These are phyloP conservation scores for Coemansia guatemalensis DNA, from an alignment of 192 early-diverging fungal genomes.

Conservation along the genomic window DNA sequence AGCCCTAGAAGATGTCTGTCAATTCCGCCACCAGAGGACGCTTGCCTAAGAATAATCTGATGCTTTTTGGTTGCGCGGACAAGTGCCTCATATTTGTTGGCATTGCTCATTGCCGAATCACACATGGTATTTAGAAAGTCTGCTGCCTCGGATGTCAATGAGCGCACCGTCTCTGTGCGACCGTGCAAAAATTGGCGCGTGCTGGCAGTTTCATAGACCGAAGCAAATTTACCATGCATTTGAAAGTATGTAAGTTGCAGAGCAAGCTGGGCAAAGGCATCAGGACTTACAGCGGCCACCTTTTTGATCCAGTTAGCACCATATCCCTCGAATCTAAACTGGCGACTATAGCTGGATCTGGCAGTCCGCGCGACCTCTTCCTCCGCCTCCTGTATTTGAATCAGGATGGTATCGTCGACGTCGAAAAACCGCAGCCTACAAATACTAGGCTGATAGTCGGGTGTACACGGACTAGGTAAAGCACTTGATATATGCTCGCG, in stretches of 20 bases:
- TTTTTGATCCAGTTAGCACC: constrained; percentile 78
- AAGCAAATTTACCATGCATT: constrained; percentile 59
- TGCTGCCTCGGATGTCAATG: constrained; percentile 67
- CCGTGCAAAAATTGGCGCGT: constrained; percentile 81
- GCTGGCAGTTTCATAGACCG: constrained; percentile 85
- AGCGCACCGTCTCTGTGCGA: constrained; percentile 84
- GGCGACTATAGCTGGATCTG: constrained; percentile 59
- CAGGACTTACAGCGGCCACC: constrained; percentile 63
- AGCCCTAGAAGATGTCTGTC: constrained; percentile 87
- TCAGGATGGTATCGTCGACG: constrained; percentile 28
- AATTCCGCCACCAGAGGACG: constrained; percentile 74
- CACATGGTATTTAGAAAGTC: constrained; percentile 71
- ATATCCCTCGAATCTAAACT: constrained; percentile 68
- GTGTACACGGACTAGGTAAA: constrained; percentile 15
- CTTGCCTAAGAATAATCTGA: constrained; percentile 61
- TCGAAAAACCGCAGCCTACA: constrained; percentile 24
- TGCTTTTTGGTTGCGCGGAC: constrained; percentile 69
- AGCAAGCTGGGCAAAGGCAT: constrained; percentile 86
- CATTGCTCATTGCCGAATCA: constrained; percentile 30
- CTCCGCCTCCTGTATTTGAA: constrained; percentile 56
- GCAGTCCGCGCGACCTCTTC: constrained; percentile 54
- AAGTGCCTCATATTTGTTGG: constrained; percentile 55
- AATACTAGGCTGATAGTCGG: constrained; percentile 63
- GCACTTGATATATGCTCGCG: constrained; percentile 31
- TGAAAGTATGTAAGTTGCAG: constrained; percentile 84